Evolutionary conservation across 441 rosid genomes (phyloP).

Genomic region (Monsonia emarginata): DNA sequence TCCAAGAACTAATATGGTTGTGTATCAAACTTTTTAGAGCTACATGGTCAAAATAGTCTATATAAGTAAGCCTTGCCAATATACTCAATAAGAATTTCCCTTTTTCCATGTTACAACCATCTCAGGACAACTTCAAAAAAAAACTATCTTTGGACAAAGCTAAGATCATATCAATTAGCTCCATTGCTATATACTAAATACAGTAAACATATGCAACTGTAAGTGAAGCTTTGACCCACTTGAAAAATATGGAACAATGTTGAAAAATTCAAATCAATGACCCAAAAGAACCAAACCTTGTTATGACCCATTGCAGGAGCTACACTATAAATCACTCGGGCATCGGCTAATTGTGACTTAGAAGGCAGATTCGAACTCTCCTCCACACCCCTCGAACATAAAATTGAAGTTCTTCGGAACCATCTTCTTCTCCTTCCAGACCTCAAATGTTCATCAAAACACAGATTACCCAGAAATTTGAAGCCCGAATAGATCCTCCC

Average conservation of each 20-base stretch:
- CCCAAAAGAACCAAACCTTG: slow-evolving; percentile 34
- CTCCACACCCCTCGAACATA: slow-evolving; percentile 33
- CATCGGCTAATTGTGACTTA: slow-evolving; percentile 32
- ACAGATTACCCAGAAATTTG: neutral
- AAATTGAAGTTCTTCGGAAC: slow-evolving; percentile 21
- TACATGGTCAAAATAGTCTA: too few species aligned
- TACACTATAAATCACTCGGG: slow-evolving; percentile 55
- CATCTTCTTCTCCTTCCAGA: slow-evolving; percentile 13
- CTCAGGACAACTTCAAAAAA: too few species aligned
- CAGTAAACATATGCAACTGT: neutral
- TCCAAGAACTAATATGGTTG: too few species aligned
- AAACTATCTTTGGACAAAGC: too few species aligned
- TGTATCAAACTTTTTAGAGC: too few species aligned
- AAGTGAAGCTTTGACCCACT: neutral
- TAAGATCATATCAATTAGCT: neutral
- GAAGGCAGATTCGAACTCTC: slow-evolving; percentile 26
- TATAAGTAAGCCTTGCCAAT: too few species aligned
- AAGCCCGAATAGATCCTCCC: slow-evolving; percentile 13
- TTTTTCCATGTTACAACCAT: too few species aligned
- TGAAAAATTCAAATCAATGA: neutral
- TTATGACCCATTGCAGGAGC: slow-evolving; percentile 88
- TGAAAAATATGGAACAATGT: neutral
- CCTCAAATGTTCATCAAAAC: slow-evolving; percentile 13
- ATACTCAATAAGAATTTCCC: too few species aligned
- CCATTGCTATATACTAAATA: neutral